Conservation (phyloP, 768 basidiomycete genomes). For the Lactifluus rugatus region DNA sequence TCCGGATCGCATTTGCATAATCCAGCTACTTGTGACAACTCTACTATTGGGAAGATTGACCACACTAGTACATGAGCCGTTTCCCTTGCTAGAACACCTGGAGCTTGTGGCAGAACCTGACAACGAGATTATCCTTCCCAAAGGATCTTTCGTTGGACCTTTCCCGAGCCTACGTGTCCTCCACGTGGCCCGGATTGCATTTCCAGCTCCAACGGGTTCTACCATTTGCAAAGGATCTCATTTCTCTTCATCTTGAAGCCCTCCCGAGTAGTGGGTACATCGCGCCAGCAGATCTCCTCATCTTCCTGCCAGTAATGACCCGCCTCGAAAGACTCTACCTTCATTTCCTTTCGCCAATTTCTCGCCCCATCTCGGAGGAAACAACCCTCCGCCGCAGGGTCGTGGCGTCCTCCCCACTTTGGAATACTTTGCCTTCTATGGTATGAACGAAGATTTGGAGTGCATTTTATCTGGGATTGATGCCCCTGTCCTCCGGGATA, state of each 20-base stretch:
- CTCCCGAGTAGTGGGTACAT: not conserved
- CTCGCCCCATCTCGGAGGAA: not conserved
- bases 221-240: not conserved
- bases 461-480: not conserved
- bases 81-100: not conserved
- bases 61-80: not conserved
- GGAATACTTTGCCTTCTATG: not conserved
- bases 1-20: not conserved
- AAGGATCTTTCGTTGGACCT: not conserved
- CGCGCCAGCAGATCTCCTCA: not conserved
- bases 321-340: not conserved
- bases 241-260: not conserved
- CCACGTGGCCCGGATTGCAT: not conserved
- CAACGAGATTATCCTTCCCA: not conserved
- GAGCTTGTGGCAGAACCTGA: not conserved
- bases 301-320: not conserved
- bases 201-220: not conserved
- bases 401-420: not conserved
- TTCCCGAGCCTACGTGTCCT: not conserved
- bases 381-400: too few relatives aligned
- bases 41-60: not conserved
- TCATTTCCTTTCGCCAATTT: not conserved
- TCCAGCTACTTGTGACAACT: not conserved
- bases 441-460: constrained; percentile 1
- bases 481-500: not conserved